Evolutionary conservation across 805 yeast species (phyloP).

Genomic region (Barnettozyma populi): DNA sequence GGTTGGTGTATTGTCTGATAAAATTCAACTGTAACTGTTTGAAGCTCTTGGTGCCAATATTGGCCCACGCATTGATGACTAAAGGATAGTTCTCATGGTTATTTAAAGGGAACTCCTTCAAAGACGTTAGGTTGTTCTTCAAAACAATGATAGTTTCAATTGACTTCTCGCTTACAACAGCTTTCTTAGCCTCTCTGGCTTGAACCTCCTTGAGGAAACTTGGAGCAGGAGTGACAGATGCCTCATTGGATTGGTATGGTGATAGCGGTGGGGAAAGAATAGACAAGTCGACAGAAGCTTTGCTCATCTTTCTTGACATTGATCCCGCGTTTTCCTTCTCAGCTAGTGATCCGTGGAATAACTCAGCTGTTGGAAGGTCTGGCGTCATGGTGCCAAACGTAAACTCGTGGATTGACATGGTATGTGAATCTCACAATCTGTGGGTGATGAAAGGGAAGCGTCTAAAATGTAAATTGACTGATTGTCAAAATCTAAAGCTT

Average conservation of each 20-base stretch:
- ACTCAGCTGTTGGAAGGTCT: constrained; percentile 13
- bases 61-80: constrained; percentile 47
- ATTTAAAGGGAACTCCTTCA: constrained; percentile 42
- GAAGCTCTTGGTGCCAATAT: constrained; percentile 37
- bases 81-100: constrained; percentile 40
- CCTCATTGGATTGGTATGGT: constrained; percentile 29
- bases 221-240: neutral
- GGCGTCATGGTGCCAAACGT: constrained; percentile 24
- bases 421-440: neutral
- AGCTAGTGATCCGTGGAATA: constrained; percentile 5
- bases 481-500: neutral
- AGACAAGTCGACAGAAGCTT: constrained; percentile 24
- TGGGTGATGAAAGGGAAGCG: neutral
- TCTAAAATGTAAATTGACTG: neutral
- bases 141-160: constrained; percentile 17
- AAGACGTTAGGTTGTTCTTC: constrained; percentile 10
- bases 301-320: constrained; percentile 22
- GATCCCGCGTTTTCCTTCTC: constrained; percentile 8
- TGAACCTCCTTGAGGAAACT: constrained; percentile 19
- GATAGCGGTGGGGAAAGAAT: constrained; percentile 45
- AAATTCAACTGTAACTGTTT: constrained; percentile 46
- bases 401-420: constrained; percentile 5
- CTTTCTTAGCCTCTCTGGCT: constrained; percentile 15
- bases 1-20: constrained; percentile 40
- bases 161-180: neutral